Evolutionary conservation across 768 basidiomycete genomes (phyloP).

Genomic region (Phylloporus scabripes): DNA sequence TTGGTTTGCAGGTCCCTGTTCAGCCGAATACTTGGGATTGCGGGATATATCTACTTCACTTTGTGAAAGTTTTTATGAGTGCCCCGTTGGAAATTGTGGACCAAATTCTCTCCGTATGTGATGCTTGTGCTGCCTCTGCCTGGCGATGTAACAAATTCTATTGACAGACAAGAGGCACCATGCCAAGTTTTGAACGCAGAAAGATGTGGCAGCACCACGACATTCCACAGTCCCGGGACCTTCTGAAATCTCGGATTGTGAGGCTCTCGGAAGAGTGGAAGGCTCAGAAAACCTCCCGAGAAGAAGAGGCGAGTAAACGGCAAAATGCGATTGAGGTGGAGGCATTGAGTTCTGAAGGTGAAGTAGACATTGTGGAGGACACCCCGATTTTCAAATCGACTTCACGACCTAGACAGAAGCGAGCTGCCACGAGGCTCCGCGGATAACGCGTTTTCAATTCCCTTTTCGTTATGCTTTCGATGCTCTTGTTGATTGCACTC

Average conservation of each 20-base stretch:
- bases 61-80: conserved; percentile 69
- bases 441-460: conserved; percentile 17
- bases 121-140: neutral
- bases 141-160: conserved; percentile 1
- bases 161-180: conserved; percentile 29
- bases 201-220: conserved; percentile 48
- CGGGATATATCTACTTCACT: conserved; percentile 87
- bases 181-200: conserved; percentile 35
- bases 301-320: conserved; percentile 28
- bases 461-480: conserved; percentile 1
- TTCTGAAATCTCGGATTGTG: conserved; percentile 38
- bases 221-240: conserved; percentile 44
- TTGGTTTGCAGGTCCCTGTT: conserved; percentile 59
- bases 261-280: conserved; percentile 53
- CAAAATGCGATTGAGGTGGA: conserved; percentile 19
- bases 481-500: conserved; percentile 2
- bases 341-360: conserved; percentile 33
- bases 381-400: conserved; percentile 7
- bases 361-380: conserved; percentile 37
- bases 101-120: conserved; percentile 38
- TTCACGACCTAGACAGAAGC: conserved; percentile 11
- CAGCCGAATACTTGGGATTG: conserved; percentile 93
- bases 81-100: conserved; percentile 49
- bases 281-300: conserved; percentile 37
- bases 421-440: conserved; percentile 22